Base-by-base conservation (phyloP, 306 rosid genomes). In the Sphenostylis stenocarpa region DNA sequence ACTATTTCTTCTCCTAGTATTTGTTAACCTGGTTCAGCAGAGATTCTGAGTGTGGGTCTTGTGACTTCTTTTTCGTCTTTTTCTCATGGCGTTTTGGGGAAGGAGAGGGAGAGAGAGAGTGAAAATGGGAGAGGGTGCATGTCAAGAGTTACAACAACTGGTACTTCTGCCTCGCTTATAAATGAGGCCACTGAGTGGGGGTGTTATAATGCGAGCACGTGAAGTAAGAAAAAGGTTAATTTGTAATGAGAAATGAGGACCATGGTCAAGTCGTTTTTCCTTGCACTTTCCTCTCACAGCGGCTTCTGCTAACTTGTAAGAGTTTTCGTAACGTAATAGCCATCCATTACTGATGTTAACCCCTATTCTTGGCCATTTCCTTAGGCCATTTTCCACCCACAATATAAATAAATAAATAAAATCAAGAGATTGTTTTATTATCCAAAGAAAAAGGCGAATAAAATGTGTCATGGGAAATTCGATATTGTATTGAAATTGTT, bases 71-170 rank as follows among this genome's bases (percentile, higher is more conserved):
- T 87, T 90, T 87, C 92, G 92, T 86, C 97, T 87, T 85, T 85
- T 93, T 88, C 84, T 88, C 98, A 93, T 91, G 88, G 88, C 84
- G 84, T 77, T 78, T 75, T 43, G 74, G 80, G 83, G 76, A 23
- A 16, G 77, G 57, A 76, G 64, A 29, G 9, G 9, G 80, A 58
- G 71, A 4, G 69, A 41, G 23, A 56, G 34, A 31, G 34, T 3
- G 34, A 31, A 4, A 31, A 4, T 33, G 31, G 4, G 31, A 24
- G 55, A 15, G 10, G 51, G 53, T 28, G 68, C 55, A 78, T 52
- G 26, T 48, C 55, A 63, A 56, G 69, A 28, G 28, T 53, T 21
- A 2, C 28, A 26, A 4, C 17, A 1, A 39, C 2, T 60, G 68
- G 43, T 72, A 24, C 60, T 67, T 17, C 41, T 81, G 72, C 61